Evolutionary conservation across 2,329 filamentous ascomycete genomes (phyloP).

Genomic region (Aspergillus fructus): DNA sequence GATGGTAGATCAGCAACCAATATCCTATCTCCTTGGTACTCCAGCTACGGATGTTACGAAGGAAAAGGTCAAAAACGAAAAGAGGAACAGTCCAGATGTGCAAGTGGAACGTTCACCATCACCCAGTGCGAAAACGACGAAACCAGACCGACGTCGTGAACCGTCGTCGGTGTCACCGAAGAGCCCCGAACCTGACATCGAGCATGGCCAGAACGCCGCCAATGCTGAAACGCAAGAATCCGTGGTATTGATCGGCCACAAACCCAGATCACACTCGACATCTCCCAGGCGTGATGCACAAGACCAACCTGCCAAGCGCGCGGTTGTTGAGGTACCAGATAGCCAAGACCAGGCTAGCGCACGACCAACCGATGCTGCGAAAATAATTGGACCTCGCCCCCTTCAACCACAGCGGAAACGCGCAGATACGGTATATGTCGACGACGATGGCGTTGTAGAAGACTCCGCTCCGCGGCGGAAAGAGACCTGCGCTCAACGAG

Average conservation of each 20-base stretch:
- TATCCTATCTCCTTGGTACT: conserved; percentile 34
- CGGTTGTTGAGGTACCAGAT: conserved; percentile 29
- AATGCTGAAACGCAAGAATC: not conserved
- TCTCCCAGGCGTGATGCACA: not conserved
- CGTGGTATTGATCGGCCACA: not conserved
- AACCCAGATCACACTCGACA: not conserved
- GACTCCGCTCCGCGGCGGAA: not conserved
- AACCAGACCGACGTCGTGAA: not conserved
- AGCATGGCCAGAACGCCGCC: not conserved
- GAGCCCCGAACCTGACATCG: not conserved
- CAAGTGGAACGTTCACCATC: not conserved
- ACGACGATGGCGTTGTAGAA: conserved; percentile 4
- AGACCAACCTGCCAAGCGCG: not conserved
- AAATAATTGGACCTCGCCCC: not conserved
- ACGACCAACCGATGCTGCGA: not conserved
- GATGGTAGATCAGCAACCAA: conserved; percentile 30
- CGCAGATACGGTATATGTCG: not conserved
- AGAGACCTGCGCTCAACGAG: not conserved
- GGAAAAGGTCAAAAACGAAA: not conserved
- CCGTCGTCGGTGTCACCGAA: not conserved
- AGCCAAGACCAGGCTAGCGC: conserved; percentile 26
- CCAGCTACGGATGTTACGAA: not conserved
- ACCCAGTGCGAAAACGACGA: not conserved
- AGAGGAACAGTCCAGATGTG: not conserved
- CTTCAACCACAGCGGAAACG: not conserved